A percentile compares a stretch with the other conserved stretches of the same genome.
These are phyloP conservation scores for Tylopilus vinaceipallidus DNA, from an alignment of 768 basidiomycete species.

Conservation along the genomic window DNA sequence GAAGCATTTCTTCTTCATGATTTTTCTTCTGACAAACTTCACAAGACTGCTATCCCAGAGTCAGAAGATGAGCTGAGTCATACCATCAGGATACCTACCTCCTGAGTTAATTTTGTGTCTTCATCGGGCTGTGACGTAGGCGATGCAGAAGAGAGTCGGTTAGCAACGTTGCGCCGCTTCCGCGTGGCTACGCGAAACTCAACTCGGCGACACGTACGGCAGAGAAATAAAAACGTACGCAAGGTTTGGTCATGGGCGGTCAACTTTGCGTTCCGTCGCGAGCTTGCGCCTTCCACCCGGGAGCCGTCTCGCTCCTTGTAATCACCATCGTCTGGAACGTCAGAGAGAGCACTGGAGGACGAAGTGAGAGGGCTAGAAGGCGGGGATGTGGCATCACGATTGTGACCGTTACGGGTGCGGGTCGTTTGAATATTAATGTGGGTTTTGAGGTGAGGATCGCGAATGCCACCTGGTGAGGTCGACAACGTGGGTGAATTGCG, in stretches of 20 bases:
- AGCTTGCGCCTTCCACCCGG: slow-evolving; percentile 38
- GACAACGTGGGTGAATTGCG: slow-evolving; percentile 58
- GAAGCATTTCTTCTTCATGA: slow-evolving; percentile 86
- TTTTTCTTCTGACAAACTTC: slow-evolving; percentile 92
- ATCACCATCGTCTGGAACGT: slow-evolving; percentile 77
- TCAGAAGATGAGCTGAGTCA: slow-evolving; percentile 16
- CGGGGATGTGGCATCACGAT: slow-evolving; percentile 50
- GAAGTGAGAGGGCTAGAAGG: slow-evolving; percentile 76
- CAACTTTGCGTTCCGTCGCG: slow-evolving; percentile 53
- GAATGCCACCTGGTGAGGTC: slow-evolving; percentile 36
- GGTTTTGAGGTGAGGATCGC: slow-evolving; percentile 53
- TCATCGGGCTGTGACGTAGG: slow-evolving; percentile 28
- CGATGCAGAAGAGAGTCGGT: slow-evolving; percentile 25
- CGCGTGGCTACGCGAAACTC: slow-evolving; percentile 35
- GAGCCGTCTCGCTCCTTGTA: slow-evolving; percentile 50
- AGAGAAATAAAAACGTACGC: slow-evolving; percentile 29
- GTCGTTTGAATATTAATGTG: slow-evolving; percentile 47
- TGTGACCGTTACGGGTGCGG: slow-evolving; percentile 38
- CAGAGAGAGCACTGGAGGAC: slow-evolving; percentile 75
- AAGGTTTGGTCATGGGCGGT: slow-evolving; percentile 49
- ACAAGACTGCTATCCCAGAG: slow-evolving; percentile 65
- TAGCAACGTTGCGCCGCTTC: slow-evolving; percentile 18
- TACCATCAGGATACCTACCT: slow-evolving; percentile 42
- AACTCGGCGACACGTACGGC: slow-evolving; percentile 10
- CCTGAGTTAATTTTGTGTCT: slow-evolving; percentile 46